Evolutionary conservation across 805 yeast species (phyloP).

Genomic region (Crinitomyces ghanaensis): DNA sequence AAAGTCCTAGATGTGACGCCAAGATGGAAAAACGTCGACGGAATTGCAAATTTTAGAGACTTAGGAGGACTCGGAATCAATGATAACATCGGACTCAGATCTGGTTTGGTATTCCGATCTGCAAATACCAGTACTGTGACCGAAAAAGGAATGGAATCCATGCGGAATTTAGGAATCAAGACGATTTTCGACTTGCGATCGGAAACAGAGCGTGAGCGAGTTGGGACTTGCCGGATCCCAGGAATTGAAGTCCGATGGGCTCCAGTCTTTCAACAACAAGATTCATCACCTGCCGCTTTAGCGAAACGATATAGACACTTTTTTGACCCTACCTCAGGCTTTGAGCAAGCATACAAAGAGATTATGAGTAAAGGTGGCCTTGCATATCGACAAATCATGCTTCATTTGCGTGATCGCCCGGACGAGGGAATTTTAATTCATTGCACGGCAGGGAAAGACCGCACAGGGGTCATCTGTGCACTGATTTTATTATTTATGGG

Average conservation of each 20-base stretch:
- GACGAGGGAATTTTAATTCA: constrained; percentile 49
- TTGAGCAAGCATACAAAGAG: constrained; percentile 49
- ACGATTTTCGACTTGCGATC: constrained; percentile 62
- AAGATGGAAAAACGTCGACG: constrained; percentile 55
- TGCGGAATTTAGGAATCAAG: constrained; percentile 37
- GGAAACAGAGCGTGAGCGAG: constrained; percentile 33
- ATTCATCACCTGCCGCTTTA: constrained; percentile 54
- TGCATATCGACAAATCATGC: constrained; percentile 38
- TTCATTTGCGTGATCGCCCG: constrained; percentile 43
- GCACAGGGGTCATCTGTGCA: constrained; percentile 70
- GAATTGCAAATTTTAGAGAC: constrained; percentile 65
- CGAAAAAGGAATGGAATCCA: constrained; percentile 31
- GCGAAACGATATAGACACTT: constrained; percentile 44
- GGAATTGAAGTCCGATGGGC: constrained; percentile 40
- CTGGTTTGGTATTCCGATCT: constrained; percentile 48
- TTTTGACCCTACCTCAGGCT: constrained; percentile 50
- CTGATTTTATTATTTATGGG: constrained; percentile 51
- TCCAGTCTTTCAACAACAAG: constrained; percentile 45
- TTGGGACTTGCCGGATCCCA: constrained; percentile 35
- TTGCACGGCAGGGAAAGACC: constrained; percentile 81
- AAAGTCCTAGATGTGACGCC: constrained; percentile 30
- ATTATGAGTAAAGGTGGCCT: constrained; percentile 40
- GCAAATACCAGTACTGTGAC: constrained; percentile 50
- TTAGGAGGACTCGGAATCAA: constrained; percentile 59
- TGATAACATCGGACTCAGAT: constrained; percentile 30